Evolutionary conservation across 805 yeast species (phyloP).

Genomic region (Lipomyces orientalis): DNA sequence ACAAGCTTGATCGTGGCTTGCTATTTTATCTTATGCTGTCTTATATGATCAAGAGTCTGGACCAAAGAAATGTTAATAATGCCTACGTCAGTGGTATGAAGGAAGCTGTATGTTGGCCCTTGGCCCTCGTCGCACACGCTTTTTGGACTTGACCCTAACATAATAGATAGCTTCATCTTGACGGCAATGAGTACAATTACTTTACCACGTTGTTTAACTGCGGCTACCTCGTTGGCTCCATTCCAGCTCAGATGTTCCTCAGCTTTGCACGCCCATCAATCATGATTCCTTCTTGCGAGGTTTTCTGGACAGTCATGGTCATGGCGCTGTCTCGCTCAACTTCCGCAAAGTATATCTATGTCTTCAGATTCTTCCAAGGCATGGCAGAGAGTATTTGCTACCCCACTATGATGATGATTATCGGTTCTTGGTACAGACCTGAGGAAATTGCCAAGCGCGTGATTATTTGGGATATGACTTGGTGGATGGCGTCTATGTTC

Average conservation of each 20-base stretch:
- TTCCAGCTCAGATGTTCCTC: not conserved
- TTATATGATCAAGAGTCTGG: constrained; percentile 59
- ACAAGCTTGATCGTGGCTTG: constrained; percentile 46
- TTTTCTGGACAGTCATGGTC: constrained; percentile 46
- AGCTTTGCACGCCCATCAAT: constrained; percentile 4
- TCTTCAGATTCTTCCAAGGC: constrained; percentile 47
- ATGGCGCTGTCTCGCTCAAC: constrained; percentile 37
- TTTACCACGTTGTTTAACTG: constrained; percentile 34
- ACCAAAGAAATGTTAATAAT: constrained; percentile 62
- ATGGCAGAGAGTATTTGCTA: constrained; percentile 47
- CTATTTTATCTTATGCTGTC: constrained; percentile 52
- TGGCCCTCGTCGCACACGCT: too few species aligned
- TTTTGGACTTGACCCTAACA: too few species aligned
- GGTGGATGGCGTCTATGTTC: constrained; percentile 42
- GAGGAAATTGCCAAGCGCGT: constrained; percentile 52
- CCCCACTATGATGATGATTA: constrained; percentile 46
- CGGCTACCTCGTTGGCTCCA: constrained; percentile 1
- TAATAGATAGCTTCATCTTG: constrained; percentile 49
- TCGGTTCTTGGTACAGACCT: constrained; percentile 50
- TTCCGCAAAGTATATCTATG: constrained; percentile 33
- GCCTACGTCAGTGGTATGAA: constrained; percentile 72
- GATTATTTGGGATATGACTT: constrained; percentile 38
- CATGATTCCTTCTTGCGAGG: not conserved
- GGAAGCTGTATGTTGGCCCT: constrained; percentile 55
- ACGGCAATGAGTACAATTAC: constrained; percentile 58